phyloP scores from a whole-genome alignment of 257 asterid species.

The Plantago major region DNA sequence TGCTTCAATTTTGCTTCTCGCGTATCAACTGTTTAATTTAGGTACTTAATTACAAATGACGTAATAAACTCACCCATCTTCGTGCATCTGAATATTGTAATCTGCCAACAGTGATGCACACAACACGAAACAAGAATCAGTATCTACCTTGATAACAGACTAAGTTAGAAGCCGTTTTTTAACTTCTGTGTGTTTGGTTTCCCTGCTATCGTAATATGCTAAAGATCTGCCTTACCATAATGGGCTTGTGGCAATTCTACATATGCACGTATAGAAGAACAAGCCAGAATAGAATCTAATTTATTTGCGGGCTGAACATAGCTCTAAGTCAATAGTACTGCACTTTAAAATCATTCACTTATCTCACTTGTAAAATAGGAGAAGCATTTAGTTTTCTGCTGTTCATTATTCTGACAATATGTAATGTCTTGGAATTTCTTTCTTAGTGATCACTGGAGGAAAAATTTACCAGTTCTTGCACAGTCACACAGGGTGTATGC shows the following conservation, averaged over 20 bases:
- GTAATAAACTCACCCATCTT: slow-evolving; percentile 12
- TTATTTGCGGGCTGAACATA: no score
- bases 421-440: slow-evolving; percentile 10
- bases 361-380: background rate
- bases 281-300: background rate
- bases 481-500: slow-evolving; percentile 77
- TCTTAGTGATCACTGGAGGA: slow-evolving; percentile 95
- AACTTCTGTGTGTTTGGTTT: no score
- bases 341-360: background rate
- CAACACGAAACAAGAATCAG: background rate
- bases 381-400: background rate
- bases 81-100: slow-evolving; percentile 1
- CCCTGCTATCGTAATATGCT: background rate
- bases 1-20: slow-evolving; percentile 54
- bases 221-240: background rate
- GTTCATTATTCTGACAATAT: background rate
- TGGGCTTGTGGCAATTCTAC: background rate
- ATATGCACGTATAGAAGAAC: background rate
- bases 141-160: background rate
- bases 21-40: slow-evolving; percentile 52
- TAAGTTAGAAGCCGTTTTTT: background rate
- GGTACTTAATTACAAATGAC: slow-evolving; percentile 40
- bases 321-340: background rate
- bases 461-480: slow-evolving; percentile 80
- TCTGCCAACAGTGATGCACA: background rate